Evolutionary conservation across 768 basidiomycete genomes (phyloP).

Genomic region (Rhodocollybia butyracea): DNA sequence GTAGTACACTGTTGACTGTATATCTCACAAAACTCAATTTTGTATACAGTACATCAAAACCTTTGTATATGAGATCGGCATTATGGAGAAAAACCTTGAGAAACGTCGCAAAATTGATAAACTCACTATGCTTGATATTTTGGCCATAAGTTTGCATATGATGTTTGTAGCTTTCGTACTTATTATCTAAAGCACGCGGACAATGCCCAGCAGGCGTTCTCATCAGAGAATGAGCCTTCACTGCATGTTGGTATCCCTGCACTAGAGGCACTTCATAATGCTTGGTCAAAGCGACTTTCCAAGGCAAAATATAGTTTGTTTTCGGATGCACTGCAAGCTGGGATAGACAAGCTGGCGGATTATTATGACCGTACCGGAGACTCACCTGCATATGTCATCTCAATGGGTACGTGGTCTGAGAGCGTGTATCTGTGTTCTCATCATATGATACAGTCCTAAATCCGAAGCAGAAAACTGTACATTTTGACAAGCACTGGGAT

Average conservation of each 20-base stretch:
- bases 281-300: conserved; percentile 16
- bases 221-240: conserved; percentile 19
- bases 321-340: conserved; percentile 20
- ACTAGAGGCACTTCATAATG: conserved; percentile 23
- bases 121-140: conserved; percentile 15
- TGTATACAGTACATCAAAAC: conserved; percentile 12
- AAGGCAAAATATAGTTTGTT: conserved; percentile 19
- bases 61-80: conserved; percentile 21
- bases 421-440: not conserved
- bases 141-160: conserved; percentile 12
- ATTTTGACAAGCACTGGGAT: conserved; percentile 25
- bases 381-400: conserved; percentile 26
- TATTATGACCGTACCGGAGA: conserved; percentile 31
- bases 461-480: conserved; percentile 17
- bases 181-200: conserved; percentile 22
- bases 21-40: conserved; percentile 2
- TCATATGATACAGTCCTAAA: conserved; percentile 18
- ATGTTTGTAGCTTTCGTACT: not conserved
- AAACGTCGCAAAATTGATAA: conserved; percentile 14
- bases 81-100: conserved; percentile 14
- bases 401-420: conserved; percentile 24
- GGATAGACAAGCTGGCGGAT: conserved; percentile 25
- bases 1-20: conserved; percentile 8
- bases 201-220: conserved; percentile 27
- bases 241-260: conserved; percentile 26